A percentile compares a stretch with the other conserved stretches of the same genome.
These are phyloP conservation scores for Candida bentonensis DNA, from an alignment of 805 yeast genomes.

Conservation along the genomic window DNA sequence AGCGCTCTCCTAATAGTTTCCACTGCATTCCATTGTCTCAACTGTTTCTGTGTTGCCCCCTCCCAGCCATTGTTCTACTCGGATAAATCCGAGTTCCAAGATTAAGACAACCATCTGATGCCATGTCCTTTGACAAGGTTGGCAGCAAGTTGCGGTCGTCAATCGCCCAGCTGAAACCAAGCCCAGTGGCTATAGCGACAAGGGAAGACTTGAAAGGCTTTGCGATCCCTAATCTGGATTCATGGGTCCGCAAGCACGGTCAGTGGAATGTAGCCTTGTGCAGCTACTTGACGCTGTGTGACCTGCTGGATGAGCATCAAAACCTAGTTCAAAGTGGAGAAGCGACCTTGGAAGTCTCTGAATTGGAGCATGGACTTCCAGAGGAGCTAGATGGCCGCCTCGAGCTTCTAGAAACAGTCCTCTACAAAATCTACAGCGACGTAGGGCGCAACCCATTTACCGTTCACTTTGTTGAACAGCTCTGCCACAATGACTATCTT, in stretches of 20 bases:
- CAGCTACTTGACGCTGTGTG: not conserved
- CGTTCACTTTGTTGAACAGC: not conserved
- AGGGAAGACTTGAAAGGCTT: too few species aligned
- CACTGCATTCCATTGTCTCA: too few species aligned
- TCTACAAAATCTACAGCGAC: not conserved
- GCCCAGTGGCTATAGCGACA: too few species aligned
- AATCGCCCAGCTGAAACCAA: too few species aligned
- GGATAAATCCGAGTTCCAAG: too few species aligned
- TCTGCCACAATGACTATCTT: not conserved
- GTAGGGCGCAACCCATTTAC: not conserved
- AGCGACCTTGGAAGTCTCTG: not conserved
- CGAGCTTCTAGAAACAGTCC: not conserved
- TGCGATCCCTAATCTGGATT: not conserved
- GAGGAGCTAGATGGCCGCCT: not conserved
- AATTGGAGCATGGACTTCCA: not conserved
- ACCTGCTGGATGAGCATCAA: not conserved
- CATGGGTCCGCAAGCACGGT: not conserved
- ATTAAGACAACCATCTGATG: too few species aligned
- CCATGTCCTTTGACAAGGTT: too few species aligned
- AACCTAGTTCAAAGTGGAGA: not conserved
- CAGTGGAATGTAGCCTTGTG: not conserved
- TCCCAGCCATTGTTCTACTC: too few species aligned
- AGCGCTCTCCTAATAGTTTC: too few species aligned
- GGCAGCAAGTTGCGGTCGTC: too few species aligned
- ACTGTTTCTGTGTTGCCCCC: too few species aligned